Percentiles rank a stretch among this genome's conserved stretches.
Conservation (phyloP, 163 green algal genomes). For the Volvox carteri region DNA sequence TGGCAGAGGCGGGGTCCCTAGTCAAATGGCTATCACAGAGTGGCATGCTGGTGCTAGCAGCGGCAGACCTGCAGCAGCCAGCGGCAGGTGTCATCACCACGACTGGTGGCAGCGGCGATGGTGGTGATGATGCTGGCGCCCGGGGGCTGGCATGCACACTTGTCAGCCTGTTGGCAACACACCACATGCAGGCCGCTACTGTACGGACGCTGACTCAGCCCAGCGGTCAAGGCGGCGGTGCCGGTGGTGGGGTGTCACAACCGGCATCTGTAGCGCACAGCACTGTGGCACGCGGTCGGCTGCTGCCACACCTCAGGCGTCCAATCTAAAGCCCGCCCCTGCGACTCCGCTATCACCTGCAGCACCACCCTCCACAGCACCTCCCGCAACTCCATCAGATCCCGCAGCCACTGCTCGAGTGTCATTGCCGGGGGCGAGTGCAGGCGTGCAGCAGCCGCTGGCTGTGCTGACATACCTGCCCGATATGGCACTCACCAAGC, state of each 20-base stretch:
- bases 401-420: background rate
- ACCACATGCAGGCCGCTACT: conserved; percentile 24
- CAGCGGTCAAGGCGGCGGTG: too few relatives aligned
- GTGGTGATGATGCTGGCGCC: background rate
- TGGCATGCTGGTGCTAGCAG: conserved; percentile 40
- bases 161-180: conserved; percentile 19
- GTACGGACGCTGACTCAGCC: background rate
- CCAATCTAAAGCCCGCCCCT: too few relatives aligned
- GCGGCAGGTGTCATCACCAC: background rate
- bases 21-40: conserved; percentile 45
- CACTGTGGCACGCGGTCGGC: conserved; percentile 1
- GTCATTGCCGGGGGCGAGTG: background rate
- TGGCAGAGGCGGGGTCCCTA: conserved; percentile 47
- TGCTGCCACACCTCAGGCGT: background rate
- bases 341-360: too few relatives aligned
- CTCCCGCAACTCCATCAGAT: background rate
- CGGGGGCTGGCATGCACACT: conserved; percentile 33
- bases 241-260: background rate
- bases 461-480: conserved; percentile 36
- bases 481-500: conserved; percentile 28
- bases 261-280: background rate
- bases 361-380: background rate
- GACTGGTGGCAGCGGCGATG: background rate
- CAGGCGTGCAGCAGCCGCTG: conserved; percentile 9
- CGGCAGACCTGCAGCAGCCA: conserved; percentile 16